These are phyloP conservation scores for Cryptomeria japonica DNA, from an alignment of 75 land plant species.

Conservation along the genomic window DNA sequence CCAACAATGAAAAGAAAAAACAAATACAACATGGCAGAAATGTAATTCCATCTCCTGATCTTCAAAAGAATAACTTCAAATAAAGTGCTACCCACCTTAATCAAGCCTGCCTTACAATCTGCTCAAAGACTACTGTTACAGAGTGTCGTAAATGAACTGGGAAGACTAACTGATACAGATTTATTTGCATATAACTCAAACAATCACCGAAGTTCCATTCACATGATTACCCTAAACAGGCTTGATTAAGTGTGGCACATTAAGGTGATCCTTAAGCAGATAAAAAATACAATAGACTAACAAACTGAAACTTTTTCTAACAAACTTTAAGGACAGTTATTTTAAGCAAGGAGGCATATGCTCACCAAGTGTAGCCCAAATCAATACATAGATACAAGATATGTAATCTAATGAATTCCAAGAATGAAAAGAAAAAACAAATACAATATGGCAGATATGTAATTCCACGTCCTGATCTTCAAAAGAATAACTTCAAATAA, in stretches of 20 bases:
- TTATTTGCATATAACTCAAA: background rate
- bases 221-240: background rate
- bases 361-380: background rate
- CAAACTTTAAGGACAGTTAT: background rate
- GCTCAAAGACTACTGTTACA: background rate
- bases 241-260: background rate
- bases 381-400: no score
- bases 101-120: background rate
- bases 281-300: background rate
- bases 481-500: slow-evolving; percentile 2
- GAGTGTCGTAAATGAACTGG: background rate
- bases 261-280: background rate
- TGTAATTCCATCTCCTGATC: no score
- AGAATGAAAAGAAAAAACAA: background rate
- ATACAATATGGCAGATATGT: background rate
- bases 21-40: no score
- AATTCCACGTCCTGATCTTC: background rate
- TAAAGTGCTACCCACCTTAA: no score
- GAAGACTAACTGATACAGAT: background rate
- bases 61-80: no score
- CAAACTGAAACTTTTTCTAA: background rate
- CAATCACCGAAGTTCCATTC: background rate
- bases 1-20: no score
- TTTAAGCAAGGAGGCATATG: background rate
- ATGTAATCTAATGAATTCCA: background rate